Conservation (phyloP, 148 eudicot genomes). For the Pharnaceum exiguum region DNA sequence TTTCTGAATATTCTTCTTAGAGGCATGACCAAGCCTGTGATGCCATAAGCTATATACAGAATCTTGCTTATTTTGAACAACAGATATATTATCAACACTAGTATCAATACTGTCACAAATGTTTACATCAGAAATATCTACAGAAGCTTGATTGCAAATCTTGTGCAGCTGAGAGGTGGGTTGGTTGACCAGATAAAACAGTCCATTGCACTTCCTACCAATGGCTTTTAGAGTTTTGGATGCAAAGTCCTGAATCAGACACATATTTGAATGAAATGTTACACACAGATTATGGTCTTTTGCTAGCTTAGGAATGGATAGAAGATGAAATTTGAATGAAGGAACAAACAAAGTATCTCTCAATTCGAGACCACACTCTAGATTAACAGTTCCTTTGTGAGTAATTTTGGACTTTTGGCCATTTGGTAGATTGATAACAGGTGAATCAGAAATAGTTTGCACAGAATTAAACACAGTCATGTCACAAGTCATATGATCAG, state of each 20-base stretch:
- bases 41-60: too few relatives aligned
- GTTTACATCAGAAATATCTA: too few relatives aligned
- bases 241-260: not conserved
- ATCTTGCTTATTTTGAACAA: too few relatives aligned
- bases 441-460: fast-evolving
- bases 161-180: too few relatives aligned
- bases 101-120: too few relatives aligned
- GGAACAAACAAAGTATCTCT: not conserved
- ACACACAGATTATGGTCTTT: not conserved
- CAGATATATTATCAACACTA: too few relatives aligned
- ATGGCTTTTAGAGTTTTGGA: not conserved
- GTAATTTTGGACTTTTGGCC: not conserved
- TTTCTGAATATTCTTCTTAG: too few relatives aligned
- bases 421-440: not conserved
- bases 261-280: not conserved
- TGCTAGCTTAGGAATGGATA: not conserved
- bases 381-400: not conserved
- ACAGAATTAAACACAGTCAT: not conserved
- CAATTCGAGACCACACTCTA: not conserved
- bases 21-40: too few relatives aligned
- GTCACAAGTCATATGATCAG: not conserved
- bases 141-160: too few relatives aligned
- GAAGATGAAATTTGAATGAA: not conserved
- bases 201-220: too few relatives aligned
- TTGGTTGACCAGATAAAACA: too few relatives aligned